Base-by-base conservation (phyloP, 305 asterid species). In the Solanum hybrid region DNA sequence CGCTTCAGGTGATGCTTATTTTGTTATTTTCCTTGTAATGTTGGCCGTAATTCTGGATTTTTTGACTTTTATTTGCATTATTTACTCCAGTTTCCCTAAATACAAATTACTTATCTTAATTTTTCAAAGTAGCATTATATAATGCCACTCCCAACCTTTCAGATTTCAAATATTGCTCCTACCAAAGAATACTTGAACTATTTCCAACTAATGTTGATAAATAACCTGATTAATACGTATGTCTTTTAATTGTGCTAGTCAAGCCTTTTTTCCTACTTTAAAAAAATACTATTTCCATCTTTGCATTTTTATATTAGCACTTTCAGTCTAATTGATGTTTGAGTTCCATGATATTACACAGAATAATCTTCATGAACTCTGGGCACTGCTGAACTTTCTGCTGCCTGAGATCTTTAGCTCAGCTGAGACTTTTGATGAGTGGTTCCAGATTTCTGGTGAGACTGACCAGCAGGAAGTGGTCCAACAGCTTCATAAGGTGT, bases 361-460 rank as follows among this genome's bases (percentile, higher is more conserved):
- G 99, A 98, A 98, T 94, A 98, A 98, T 93, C 99, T 98, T 92
- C 99, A 98, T 91, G 99, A 98, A 88, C 99, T 98, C 71, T 96
- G 99, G 99, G 95, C 99, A 81, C 98, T 97, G 72, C 97, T 97
- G 89, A 97, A 96, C 94, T 97, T 97, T 91, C 92, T 98, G 92
- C 98, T 98, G 87, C 99, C 99, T 11, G 99, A 98, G 94, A 98
- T 98, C 90, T 97, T 98, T 92, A 98, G 99, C 92, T 98, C 99
- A 82, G 98, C 99, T 87, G 99, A 98, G 92, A 97, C 99, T 77
- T 98, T 98, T 80, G 99, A 98, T 91, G 98, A 98, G 90, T 98
- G 99, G 99, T 98, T 98, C 94, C 99, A 98, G 93, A 98, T 98
- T 79, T 98, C 99, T 90, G 99, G 97, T 87, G 99, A 98, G 10